Conservation (phyloP, 1,284 basidiomycete genomes). For the Salmacisia buchloeana region DNA sequence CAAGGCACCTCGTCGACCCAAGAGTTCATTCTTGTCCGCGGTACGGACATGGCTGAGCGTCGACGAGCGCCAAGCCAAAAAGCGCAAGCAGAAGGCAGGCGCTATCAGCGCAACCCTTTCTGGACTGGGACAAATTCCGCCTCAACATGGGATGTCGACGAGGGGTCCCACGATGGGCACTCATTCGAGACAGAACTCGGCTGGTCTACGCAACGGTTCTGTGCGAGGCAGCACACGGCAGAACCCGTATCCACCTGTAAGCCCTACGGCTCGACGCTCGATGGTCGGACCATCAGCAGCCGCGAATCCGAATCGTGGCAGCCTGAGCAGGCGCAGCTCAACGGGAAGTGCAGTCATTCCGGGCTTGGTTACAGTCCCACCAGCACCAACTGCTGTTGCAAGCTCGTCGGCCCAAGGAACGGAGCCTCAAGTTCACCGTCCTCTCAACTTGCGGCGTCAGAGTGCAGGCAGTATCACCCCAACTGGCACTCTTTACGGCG, state of each 20-base stretch:
- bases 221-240: neutral
- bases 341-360: slow-evolving; percentile 26
- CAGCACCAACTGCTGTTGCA: neutral
- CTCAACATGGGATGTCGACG: too few species aligned
- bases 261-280: neutral
- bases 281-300: neutral
- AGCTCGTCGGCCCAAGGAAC: slow-evolving; percentile 4
- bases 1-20: slow-evolving; percentile 22
- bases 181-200: neutral
- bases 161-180: too few species aligned
- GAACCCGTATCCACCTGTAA: slow-evolving; percentile 4
- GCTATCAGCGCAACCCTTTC: too few species aligned
- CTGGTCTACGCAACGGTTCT: neutral
- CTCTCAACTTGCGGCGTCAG: slow-evolving; percentile 26
- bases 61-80: slow-evolving; percentile 68
- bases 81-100: slow-evolving; percentile 73
- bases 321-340: slow-evolving; percentile 25
- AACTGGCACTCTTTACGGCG: slow-evolving; percentile 30
- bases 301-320: neutral
- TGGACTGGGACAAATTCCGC: too few species aligned
- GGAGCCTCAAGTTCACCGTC: slow-evolving; percentile 11
- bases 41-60: slow-evolving; percentile 79
- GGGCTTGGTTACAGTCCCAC: neutral
- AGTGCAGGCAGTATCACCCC: slow-evolving; percentile 45
- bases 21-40: slow-evolving; percentile 35